A percentile compares a stretch with the other conserved stretches of the same genome.
Evolutionary conservation across 306 rosid species (phyloP).

Genomic region (Geum urbanum): DNA sequence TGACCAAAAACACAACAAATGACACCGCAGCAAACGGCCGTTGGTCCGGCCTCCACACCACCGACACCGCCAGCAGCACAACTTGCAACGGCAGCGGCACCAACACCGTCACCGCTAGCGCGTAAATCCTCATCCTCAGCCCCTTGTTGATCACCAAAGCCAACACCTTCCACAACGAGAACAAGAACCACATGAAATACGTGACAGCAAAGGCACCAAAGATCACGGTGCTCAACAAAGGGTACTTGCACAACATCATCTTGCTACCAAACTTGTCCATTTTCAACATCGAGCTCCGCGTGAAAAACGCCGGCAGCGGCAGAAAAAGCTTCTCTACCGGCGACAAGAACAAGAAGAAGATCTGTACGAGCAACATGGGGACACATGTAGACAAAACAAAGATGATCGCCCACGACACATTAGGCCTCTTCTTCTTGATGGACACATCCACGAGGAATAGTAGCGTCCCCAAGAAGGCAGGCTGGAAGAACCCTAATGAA

Average conservation of each 20-base stretch:
- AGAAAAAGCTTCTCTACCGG: slow-evolving; percentile 23
- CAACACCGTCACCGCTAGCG: slow-evolving; percentile 31
- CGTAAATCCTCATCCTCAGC: slow-evolving; percentile 42
- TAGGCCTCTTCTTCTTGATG: slow-evolving; percentile 30
- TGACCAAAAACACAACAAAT: slow-evolving; percentile 42
- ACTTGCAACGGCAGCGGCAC: slow-evolving; percentile 53
- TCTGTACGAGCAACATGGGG: slow-evolving; percentile 35
- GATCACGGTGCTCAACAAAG: slow-evolving; percentile 36
- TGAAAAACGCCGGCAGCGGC: slow-evolving; percentile 36
- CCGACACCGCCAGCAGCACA: slow-evolving; percentile 30
- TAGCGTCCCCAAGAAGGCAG: slow-evolving; percentile 62
- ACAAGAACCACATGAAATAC: slow-evolving; percentile 46
- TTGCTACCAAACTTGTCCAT: background rate
- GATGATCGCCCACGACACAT: slow-evolving; percentile 30
- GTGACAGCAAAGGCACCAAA: slow-evolving; percentile 41
- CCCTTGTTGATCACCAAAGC: slow-evolving; percentile 71
- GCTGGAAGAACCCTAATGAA: slow-evolving; percentile 64
- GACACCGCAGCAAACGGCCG: slow-evolving; percentile 26
- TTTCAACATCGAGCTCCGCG: slow-evolving; percentile 12
- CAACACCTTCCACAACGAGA: slow-evolving; percentile 56
- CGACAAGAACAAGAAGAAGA: slow-evolving; percentile 23
- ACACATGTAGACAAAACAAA: slow-evolving; percentile 37
- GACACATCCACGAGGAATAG: slow-evolving; percentile 69
- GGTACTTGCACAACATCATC: slow-evolving; percentile 49
- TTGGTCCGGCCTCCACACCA: slow-evolving; percentile 41